Percentiles rank a stretch among this genome's conserved stretches.
Conservation (phyloP, 768 basidiomycete species). For the Crucibulum laeve region DNA sequence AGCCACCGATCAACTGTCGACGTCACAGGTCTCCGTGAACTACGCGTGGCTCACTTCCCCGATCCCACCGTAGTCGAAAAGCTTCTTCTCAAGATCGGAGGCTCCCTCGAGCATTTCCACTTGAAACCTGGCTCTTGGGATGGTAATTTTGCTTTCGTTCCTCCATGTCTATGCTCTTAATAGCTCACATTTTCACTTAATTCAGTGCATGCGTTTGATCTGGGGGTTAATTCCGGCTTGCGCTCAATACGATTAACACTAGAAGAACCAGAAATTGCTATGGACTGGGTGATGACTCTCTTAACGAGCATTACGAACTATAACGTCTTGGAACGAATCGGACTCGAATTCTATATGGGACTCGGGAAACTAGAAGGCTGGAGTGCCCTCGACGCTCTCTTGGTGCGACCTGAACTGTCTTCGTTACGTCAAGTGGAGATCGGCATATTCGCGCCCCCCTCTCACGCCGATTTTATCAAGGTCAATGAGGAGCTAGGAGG, state of each 20-base stretch:
- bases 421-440: conserved; percentile 31
- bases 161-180: conserved; percentile 1
- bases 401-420: conserved; percentile 23
- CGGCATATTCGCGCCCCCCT: conserved; percentile 33
- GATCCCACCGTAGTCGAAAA: conserved; percentile 29
- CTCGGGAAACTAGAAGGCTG: conserved; percentile 30
- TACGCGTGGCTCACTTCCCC: conserved; percentile 36
- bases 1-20: conserved; percentile 25
- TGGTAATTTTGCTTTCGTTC: conserved; percentile 21
- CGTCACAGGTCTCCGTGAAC: conserved; percentile 32
- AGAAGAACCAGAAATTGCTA: conserved; percentile 31
- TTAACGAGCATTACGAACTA: conserved; percentile 21
- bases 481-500: conserved; percentile 27
- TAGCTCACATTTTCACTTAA: conserved; percentile 6
- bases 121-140: conserved; percentile 38
- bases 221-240: conserved; percentile 27
- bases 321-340: conserved; percentile 23
- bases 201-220: conserved; percentile 31
- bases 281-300: conserved; percentile 31
- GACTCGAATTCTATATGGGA: conserved; percentile 37
- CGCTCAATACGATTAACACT: conserved; percentile 36
- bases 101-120: conserved; percentile 36
- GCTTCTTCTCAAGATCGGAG: conserved; percentile 28
- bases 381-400: conserved; percentile 27
- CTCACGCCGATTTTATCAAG: conserved; percentile 25